Evolutionary conservation across 805 yeast species (phyloP).

Genomic region (Candida silvicultrix): DNA sequence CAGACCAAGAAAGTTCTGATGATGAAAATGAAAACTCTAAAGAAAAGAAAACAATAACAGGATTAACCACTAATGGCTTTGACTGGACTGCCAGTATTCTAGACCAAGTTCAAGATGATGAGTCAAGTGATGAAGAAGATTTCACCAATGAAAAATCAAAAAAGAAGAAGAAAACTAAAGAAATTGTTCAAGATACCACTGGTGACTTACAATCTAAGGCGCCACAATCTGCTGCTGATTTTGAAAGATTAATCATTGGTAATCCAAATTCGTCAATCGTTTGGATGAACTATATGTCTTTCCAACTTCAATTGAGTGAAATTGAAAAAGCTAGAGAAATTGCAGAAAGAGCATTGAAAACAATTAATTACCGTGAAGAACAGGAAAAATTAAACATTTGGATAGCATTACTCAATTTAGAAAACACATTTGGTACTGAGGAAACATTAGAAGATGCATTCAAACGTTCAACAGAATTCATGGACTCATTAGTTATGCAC

Average conservation of each 20-base stretch:
- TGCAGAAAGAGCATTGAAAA: constrained; percentile 86
- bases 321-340: constrained; percentile 91
- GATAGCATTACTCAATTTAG: constrained; percentile 93
- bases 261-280: constrained; percentile 88
- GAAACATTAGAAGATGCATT: constrained; percentile 77
- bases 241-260: constrained; percentile 86
- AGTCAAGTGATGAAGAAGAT: constrained; percentile 43
- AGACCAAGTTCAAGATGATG: constrained; percentile 69
- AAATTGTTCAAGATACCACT: constrained; percentile 68
- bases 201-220: constrained; percentile 77
- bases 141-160: constrained; percentile 37
- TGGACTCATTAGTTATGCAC: constrained; percentile 84
- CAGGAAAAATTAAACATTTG: constrained; percentile 90
- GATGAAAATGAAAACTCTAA: constrained; percentile 14
- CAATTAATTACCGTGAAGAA: constrained; percentile 87
- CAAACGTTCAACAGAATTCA: constrained; percentile 80
- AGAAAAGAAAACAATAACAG: constrained; percentile 29
- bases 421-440: constrained; percentile 84
- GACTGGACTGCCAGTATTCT: constrained; percentile 93
- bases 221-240: constrained; percentile 89
- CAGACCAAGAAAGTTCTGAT: constrained; percentile 9
- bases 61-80: constrained; percentile 80
- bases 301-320: constrained; percentile 92
- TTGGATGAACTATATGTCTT: constrained; percentile 99
- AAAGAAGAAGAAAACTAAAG: constrained; percentile 34